Evolutionary conservation across 192 early-diverging fungal species (phyloP).

Genomic region (Jimgerdemannia flammicorona): DNA sequence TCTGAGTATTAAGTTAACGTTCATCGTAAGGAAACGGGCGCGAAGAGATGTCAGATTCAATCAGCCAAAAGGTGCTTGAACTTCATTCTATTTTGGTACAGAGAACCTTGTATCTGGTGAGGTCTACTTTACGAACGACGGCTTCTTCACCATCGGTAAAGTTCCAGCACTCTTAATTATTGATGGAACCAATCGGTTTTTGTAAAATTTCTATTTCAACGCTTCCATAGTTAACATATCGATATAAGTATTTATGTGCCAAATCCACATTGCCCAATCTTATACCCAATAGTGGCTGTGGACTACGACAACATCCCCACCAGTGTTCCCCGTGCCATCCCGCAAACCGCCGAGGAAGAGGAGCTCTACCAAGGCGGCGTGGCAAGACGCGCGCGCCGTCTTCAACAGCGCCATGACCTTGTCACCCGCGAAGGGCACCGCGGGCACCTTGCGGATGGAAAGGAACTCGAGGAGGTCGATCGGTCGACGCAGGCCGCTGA

Average conservation of each 20-base stretch:
- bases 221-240: background rate
- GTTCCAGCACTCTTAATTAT: background rate
- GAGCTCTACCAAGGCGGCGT: conserved; percentile 34
- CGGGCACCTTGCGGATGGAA: background rate
- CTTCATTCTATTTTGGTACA: background rate
- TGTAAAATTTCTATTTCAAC: background rate
- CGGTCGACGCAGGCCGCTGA: background rate
- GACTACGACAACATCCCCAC: conserved; percentile 27
- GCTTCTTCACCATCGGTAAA: conserved; percentile 52
- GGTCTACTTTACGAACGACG: conserved; percentile 55
- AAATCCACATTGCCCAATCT: no score
- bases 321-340: conserved; percentile 30
- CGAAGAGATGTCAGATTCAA: no score
- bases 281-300: conserved; percentile 25
- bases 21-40: no score
- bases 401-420: conserved; percentile 36
- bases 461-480: background rate
- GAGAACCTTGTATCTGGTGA: conserved; percentile 52
- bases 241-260: no score
- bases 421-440: conserved; percentile 21
- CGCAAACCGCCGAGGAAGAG: conserved; percentile 34
- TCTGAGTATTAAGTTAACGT: no score
- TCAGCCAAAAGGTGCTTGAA: background rate
- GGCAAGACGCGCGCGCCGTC: conserved; percentile 31
- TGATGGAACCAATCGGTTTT: background rate